Evolutionary conservation across 148 eudicot genomes (phyloP).

Genomic region (Fagopyrum homotropicum): DNA sequence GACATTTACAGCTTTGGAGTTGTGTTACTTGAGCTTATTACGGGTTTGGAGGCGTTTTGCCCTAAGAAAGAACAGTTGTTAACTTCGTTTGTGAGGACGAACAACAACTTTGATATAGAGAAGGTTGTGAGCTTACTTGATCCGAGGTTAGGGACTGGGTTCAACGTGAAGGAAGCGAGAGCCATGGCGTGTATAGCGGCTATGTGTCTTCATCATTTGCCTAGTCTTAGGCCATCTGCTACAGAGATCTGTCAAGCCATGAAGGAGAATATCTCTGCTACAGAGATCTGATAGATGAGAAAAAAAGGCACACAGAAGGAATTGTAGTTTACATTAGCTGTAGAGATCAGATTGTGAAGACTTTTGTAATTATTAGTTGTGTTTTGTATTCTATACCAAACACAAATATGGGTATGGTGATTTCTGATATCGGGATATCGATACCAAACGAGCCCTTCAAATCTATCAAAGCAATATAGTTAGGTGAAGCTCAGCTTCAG

Average conservation of each 20-base stretch:
- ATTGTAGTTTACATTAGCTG: neutral
- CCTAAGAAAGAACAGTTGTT: constrained; percentile 36
- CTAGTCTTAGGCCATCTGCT: constrained; percentile 61
- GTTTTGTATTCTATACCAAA: too few relatives aligned
- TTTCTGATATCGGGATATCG: too few relatives aligned
- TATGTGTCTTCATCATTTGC: constrained; percentile 42
- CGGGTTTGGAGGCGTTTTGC: constrained; percentile 59
- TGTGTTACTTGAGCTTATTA: constrained; percentile 56
- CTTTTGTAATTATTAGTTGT: neutral
- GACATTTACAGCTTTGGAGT: constrained; percentile 77
- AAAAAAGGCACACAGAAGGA: neutral
- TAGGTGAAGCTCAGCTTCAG: too few relatives aligned
- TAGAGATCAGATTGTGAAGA: neutral
- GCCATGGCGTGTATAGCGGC: constrained; percentile 37
- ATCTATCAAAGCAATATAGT: too few relatives aligned
- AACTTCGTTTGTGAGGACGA: constrained; percentile 30
- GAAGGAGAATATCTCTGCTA: constrained; percentile 24
- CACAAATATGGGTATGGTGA: too few relatives aligned
- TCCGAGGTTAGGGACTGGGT: constrained; percentile 20
- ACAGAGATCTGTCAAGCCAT: constrained; percentile 38
- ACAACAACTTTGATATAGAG: constrained; percentile 18
- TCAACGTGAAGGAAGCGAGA: constrained; percentile 36
- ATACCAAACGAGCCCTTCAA: too few relatives aligned
- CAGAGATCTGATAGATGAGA: neutral
- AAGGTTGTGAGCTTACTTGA: constrained; percentile 46